Conservation (phyloP, 116 monocot genomes). For the Trichopus zeylanicus region DNA sequence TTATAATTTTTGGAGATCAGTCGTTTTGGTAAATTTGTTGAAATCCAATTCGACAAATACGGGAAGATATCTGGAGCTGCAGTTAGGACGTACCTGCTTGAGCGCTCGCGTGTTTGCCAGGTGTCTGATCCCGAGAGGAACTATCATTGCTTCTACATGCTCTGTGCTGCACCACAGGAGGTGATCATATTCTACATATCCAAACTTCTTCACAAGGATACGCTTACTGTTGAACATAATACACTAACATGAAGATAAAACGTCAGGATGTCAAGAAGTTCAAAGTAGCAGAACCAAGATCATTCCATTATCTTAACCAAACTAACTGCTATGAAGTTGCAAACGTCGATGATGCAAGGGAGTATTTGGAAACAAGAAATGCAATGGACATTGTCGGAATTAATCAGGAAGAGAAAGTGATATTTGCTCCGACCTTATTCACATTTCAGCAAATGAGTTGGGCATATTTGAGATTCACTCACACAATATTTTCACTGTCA, state of each 20-base stretch:
- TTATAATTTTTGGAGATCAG: conserved; percentile 25
- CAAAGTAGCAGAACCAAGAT: conserved; percentile 69
- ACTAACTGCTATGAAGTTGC: conserved; percentile 88
- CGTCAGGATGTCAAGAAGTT: conserved; percentile 79
- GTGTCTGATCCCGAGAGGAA: conserved; percentile 96
- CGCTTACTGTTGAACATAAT: background rate
- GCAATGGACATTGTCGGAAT: conserved; percentile 98
- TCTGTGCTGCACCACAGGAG: conserved; percentile 88
- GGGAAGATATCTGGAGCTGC: conserved; percentile 99
- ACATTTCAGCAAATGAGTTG: too few relatives aligned
- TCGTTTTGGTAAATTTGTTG: conserved; percentile 98
- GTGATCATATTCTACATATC: conserved; percentile 19
- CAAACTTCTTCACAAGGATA: background rate
- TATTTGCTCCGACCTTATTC: background rate
- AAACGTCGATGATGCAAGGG: conserved; percentile 90
- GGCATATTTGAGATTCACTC: too few relatives aligned
- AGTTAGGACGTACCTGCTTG: conserved; percentile 88
- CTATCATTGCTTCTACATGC: conserved; percentile 98
- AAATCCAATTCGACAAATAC: conserved; percentile 94
- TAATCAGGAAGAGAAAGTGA: conserved; percentile 81
- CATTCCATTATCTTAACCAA: conserved; percentile 88
- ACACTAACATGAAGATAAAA: background rate
- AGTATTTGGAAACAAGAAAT: conserved; percentile 82
- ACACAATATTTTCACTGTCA: conserved; percentile 6
- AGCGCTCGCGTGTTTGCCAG: conserved; percentile 92